Evolutionary conservation across 257 asterid genomes (phyloP).

Genomic region (Fraxinus excelsior): DNA sequence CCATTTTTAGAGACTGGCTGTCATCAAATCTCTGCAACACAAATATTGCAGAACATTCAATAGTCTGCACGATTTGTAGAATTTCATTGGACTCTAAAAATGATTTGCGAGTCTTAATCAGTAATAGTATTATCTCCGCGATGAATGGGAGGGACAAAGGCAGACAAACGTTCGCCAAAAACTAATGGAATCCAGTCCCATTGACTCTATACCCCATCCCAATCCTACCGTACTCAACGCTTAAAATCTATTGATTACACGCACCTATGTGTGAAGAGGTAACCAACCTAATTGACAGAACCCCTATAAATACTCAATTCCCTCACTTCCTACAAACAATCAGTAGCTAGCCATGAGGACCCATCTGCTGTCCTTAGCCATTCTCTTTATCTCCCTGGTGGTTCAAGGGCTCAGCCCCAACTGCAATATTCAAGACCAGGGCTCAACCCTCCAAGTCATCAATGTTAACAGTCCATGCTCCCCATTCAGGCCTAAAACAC

Average conservation of each 20-base stretch:
- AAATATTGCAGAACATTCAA: no score
- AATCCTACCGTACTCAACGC: no score
- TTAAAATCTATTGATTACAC: no score
- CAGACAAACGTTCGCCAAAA: conserved; percentile 3
- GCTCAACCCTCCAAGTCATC: conserved; percentile 59
- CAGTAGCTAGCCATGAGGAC: conserved; percentile 17
- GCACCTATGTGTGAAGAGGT: no score
- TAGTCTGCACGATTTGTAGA: no score
- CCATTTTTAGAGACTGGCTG: no score
- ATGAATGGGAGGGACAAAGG: background rate
- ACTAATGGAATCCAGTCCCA: conserved; percentile 13
- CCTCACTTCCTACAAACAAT: background rate
- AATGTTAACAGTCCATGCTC: conserved; percentile 71
- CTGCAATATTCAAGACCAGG: conserved; percentile 38
- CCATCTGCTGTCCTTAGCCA: conserved; percentile 32
- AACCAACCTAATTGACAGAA: background rate
- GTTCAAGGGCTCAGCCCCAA: conserved; percentile 36
- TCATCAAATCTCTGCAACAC: no score
- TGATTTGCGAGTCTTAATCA: no score
- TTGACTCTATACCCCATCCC: background rate
- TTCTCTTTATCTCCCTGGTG: conserved; percentile 28
- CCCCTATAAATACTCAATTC: background rate
- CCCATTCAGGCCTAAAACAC: conserved; percentile 47
- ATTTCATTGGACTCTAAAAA: no score
- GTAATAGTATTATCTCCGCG: background rate